A percentile compares a stretch with the other conserved stretches of the same genome.
These are phyloP conservation scores for Sphaerulina populicola DNA, from an alignment of 2,329 filamentous ascomycete genomes.

Conservation along the genomic window DNA sequence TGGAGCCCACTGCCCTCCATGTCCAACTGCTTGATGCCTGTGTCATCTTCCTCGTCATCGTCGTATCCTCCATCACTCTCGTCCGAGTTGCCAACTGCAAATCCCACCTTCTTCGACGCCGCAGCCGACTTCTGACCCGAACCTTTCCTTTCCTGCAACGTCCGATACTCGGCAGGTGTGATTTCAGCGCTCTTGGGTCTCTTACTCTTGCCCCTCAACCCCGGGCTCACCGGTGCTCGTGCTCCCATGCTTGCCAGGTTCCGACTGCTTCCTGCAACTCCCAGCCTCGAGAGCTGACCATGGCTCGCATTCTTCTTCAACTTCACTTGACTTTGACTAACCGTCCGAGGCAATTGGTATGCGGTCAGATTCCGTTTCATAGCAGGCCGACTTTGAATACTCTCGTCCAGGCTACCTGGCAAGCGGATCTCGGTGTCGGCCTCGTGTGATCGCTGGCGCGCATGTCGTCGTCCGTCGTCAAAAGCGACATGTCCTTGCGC, in stretches of 20 bases:
- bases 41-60: constrained; percentile 23
- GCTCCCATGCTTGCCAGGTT: constrained; percentile 28
- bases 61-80: constrained; percentile 16
- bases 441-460: constrained; percentile 27
- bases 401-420: constrained; percentile 30
- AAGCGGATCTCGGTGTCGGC: constrained; percentile 31
- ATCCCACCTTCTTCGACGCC: constrained; percentile 28
- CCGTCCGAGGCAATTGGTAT: constrained; percentile 27
- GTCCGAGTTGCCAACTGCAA: constrained; percentile 26
- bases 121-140: constrained; percentile 6
- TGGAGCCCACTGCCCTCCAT: constrained; percentile 28
- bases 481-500: constrained; percentile 2
- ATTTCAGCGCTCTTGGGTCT: constrained; percentile 29
- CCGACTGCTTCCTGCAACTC: constrained; percentile 32
- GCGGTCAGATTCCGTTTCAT: constrained; percentile 30
- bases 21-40: constrained; percentile 10
- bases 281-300: constrained; percentile 38
- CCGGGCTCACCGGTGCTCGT: constrained; percentile 24
- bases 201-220: constrained; percentile 27
- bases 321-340: constrained; percentile 26
- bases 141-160: constrained; percentile 6
- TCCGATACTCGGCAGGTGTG: constrained; percentile 3
- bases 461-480: constrained; percentile 23
- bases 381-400: constrained; percentile 17
- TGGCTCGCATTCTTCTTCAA: constrained; percentile 38